Base-by-base conservation (phyloP, 768 basidiomycete species). In the Collybiopsis luxurians region DNA sequence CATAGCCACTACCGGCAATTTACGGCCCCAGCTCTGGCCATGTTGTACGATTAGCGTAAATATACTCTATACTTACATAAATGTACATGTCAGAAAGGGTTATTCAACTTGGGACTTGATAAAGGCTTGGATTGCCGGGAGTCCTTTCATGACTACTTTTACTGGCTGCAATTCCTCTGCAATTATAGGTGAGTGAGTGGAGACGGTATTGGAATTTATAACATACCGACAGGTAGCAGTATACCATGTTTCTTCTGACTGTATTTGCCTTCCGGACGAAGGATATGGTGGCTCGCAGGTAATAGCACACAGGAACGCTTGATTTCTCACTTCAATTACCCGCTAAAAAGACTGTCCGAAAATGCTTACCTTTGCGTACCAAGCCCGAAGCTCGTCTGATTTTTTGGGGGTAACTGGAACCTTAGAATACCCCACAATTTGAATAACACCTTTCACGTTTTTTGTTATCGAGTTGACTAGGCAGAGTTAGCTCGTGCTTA, bases 221-320 rank as follows among this genome's bases (percentile, higher is more conserved):
- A 64, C 75, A 55, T 63, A 90, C 92, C 83, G 5, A 88, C 81
- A 34, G 80, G 75, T 39, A 84, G 69, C 19, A 93, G 71, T 53
- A 76, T 76, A 5, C 89, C 90, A 58, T 93, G 86, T 60, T 83
- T 79, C 63, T 81, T 83, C 39, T 79, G 76, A 57, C 73, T 79
- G 1, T 69, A 61, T 63, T 71, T 74, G 24, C 71, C 62, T 11
- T 72, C 64, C 13, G 75, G 75, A n/a, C 71, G 69, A 53, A 78
- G 71, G 15, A 83, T 75, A 1, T 75, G 77, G 67, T 94, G 90
- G 11, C 74, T 78, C 10, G 77, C 66, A 5, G 93, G 88, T 17
- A 92, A 73, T 53, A 90, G 79, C 30, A 92, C 80, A 31, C 85
- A 73, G 0, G 91, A 92, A 59, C 84, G 81, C 91, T 93, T 31